A percentile compares a stretch with the other conserved stretches of the same genome.
Conservation (phyloP, 2,329 filamentous ascomycete species). For the Microcyclosporella mali region DNA sequence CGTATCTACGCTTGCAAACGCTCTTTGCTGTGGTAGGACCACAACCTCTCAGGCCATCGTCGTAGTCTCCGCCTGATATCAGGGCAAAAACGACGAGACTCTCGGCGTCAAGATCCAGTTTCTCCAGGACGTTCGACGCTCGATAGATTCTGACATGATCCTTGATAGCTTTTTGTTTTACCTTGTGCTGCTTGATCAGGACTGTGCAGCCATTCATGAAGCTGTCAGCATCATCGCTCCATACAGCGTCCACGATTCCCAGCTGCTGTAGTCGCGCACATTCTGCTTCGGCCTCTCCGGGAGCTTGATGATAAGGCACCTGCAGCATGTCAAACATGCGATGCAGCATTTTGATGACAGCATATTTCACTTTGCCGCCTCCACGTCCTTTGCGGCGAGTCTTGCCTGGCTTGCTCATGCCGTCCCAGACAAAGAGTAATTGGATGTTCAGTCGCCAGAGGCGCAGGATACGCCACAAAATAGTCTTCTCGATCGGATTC, state of each 20-base stretch:
- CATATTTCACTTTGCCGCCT: constrained; percentile 30
- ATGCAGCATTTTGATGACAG: constrained; percentile 31
- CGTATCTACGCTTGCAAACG: constrained; percentile 27
- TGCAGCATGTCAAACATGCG: constrained; percentile 35
- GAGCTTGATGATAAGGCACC: constrained; percentile 41
- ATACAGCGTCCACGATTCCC: constrained; percentile 45
- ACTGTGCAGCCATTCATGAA: constrained; percentile 45
- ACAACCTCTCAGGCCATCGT: constrained; percentile 32
- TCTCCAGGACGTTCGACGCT: constrained; percentile 24
- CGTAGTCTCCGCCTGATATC: constrained; percentile 39
- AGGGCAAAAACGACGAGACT: constrained; percentile 38
- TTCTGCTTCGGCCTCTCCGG: constrained; percentile 44
- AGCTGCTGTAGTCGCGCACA: constrained; percentile 41
- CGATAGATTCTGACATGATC: constrained; percentile 30
- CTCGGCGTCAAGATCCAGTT: constrained; percentile 31
- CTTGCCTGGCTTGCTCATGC: constrained; percentile 36
- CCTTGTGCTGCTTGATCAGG: constrained; percentile 33
- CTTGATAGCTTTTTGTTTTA: constrained; percentile 34
- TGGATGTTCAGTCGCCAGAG: constrained; percentile 47
- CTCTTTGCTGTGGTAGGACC: constrained; percentile 29
- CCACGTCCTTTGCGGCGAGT: constrained; percentile 16
- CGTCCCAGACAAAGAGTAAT: constrained; percentile 51
- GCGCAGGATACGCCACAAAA: constrained; percentile 39
- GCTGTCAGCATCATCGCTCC: constrained; percentile 43
- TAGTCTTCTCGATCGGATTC: constrained; percentile 39